Base-by-base conservation (phyloP, 805 yeast species). In the Torulaspora gathmanii region DNA sequence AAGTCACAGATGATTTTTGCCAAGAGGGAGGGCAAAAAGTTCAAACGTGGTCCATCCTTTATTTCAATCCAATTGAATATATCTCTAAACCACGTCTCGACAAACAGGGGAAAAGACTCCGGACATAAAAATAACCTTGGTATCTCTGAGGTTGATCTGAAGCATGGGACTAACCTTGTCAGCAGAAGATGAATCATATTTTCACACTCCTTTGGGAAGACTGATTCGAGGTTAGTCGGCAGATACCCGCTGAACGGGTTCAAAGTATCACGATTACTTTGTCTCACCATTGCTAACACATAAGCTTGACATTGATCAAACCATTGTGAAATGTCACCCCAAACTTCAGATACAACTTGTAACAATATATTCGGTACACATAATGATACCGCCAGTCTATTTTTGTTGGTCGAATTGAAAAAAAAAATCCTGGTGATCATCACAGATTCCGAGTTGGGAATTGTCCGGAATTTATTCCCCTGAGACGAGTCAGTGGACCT, bases 1-100 rank as follows among this genome's bases (percentile, higher is more conserved):
- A 53, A 61, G 28, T 60, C 61, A 19, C 60, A 52, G 1, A 61
- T 43, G 4, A 61, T 40, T 26, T 58, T 58, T 4, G 67, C 62
- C 33, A 64, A 39, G 10, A 61, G 47, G 3, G 58, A 58, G 0
- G 63, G 60, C 17, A 65, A 37, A 37, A 63, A 62, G 16, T 54
- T 52, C 35, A 55, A 33, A 26, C 63, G 55, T 5, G 70, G 67
- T 10, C 73, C 74, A 51, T 70, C 75, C 46, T 70, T 70, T 19
- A 70, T 58, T 37, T 70, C 73, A 11, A 70, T 54, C 75, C 75
- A 70, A 40, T 63, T 67, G 42, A 66, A 67, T 2, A 67, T 59
- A 33, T 68, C 70, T 46, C 57, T 61, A 43, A 69, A 67, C 74
- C 74, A 70, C n/a, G 63, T 57, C 10, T 57, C 50, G 9, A 70